Evolutionary conservation across 129 eudicot genomes (phyloP), one percentile per base, ranked within the genome.

Genomic region (Calendula officinalis): DNA sequence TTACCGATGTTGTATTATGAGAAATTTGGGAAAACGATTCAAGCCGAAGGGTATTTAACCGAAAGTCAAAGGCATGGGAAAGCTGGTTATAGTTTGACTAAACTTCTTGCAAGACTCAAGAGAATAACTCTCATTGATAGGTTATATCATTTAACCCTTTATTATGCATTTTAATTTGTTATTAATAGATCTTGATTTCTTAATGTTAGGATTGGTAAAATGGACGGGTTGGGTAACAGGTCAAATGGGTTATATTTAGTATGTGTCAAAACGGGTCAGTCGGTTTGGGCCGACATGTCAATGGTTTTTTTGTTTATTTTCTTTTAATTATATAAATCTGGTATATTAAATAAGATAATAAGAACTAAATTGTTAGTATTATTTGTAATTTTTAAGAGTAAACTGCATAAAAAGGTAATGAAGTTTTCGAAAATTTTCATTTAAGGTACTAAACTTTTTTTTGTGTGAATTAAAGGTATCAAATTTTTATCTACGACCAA

Each of bases 51-150:
- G 67, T 91, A 91, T 69, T 82, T 87, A 22, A 91, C 98, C 1
- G 98, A 91, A 67, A 91, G 98, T 70, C 96, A 88, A 70, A 72
- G 98, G 46, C 96, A 91, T 54, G 98, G 96, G 42, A 83, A 83
- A 79, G 85, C 98, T 56, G 96, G 96, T 53, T 91, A 80, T 75
- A 91, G 91, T 57, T 78, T 91, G 80, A 91, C 96, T 2, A 88
- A 83, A 75, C 98, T 91, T 76, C 96, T 91, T 32, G 95, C 96
- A 10, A 84, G 91, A 33, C 61, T 91, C 74, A 91, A 75, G 64
- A 76, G 81, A 56, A 81, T 88, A 49, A 72, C 82, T 2, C 83
- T 91, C 22, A 88, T 91, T 14, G 98, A 91, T 73, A 82, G 94
- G 95, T 91, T 45, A 3, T 32, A 55, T 27, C 41, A 14, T 14